Conservation (phyloP, 257 asterid species). For the Paulownia fortunei region DNA sequence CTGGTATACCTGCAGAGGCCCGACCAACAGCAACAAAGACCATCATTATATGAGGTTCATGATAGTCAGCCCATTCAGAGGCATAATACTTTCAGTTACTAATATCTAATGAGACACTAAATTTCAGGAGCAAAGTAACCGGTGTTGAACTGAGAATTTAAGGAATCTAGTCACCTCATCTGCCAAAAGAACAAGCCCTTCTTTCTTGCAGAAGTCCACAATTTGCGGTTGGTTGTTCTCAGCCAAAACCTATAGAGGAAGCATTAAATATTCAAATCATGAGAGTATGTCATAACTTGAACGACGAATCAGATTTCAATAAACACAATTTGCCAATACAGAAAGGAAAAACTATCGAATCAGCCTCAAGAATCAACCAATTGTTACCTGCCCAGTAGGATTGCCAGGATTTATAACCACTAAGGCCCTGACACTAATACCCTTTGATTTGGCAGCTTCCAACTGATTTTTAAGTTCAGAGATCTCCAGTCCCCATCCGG, state of each 20-base stretch:
- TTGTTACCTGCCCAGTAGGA: slow-evolving; percentile 94
- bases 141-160: background rate
- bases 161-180: slow-evolving; percentile 72
- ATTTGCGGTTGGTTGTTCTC: slow-evolving; percentile 74
- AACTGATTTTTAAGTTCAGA: slow-evolving; percentile 84
- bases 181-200: slow-evolving; percentile 97
- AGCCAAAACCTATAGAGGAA: slow-evolving; percentile 41
- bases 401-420: slow-evolving; percentile 99
- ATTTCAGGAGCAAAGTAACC: background rate
- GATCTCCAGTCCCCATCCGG: slow-evolving; percentile 92
- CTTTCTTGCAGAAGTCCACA: slow-evolving; percentile 94
- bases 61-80: background rate
- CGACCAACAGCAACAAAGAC: slow-evolving; percentile 8
- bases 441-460: slow-evolving; percentile 81
- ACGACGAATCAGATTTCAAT: background rate
- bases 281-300: slow-evolving; percentile 2
- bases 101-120: background rate
- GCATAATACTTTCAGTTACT: background rate
- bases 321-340: background rate
- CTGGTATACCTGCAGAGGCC: slow-evolving; percentile 81
- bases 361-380: background rate
- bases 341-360: background rate
- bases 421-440: slow-evolving; percentile 76
- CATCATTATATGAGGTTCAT: background rate
- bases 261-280: slow-evolving; percentile 21